phyloP scores from a whole-genome alignment of 257 asterid species.

The Verbena officinalis region DNA sequence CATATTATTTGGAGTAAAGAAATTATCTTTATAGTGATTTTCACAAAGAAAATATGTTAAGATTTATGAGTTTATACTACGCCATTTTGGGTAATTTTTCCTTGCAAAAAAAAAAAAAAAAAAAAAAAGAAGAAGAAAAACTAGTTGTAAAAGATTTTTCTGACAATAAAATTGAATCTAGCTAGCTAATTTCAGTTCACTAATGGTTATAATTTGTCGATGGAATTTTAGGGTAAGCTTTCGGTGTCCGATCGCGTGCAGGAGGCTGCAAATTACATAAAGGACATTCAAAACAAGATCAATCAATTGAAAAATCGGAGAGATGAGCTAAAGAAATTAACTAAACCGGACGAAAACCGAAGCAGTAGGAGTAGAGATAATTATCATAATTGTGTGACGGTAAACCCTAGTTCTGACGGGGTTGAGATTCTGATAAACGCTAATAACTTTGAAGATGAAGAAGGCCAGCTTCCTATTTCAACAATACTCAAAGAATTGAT shows the following conservation, averaged over 20 bases:
- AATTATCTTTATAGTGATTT: not conserved
- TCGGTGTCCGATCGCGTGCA: constrained; percentile 38
- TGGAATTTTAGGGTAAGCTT: constrained; percentile 33
- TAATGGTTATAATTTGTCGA: not conserved
- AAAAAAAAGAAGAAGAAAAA: too few species aligned
- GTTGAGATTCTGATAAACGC: constrained; percentile 36
- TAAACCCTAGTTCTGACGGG: constrained; percentile 20
- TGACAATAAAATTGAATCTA: too few species aligned
- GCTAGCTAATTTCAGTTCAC: too few species aligned
- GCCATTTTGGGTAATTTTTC: too few species aligned
- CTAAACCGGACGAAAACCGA: not conserved
- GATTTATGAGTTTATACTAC: too few species aligned
- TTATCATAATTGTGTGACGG: not conserved
- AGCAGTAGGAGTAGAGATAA: not conserved
- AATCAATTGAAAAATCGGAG: constrained; percentile 24
- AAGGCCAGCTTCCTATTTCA: constrained; percentile 18
- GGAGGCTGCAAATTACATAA: constrained; percentile 37
- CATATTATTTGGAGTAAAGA: not conserved
- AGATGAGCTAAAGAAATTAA: constrained; percentile 11
- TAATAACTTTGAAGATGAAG: not conserved
- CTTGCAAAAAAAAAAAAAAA: too few species aligned
- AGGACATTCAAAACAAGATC: constrained; percentile 29
- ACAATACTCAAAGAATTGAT: constrained; percentile 19
- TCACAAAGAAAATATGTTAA: too few species aligned
- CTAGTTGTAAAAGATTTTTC: too few species aligned